Percentiles rank a stretch among this genome's conserved stretches.
Evolutionary conservation across 83 land plant genomes (phyloP).

Genomic region (Diphasiastrum complanatum): DNA sequence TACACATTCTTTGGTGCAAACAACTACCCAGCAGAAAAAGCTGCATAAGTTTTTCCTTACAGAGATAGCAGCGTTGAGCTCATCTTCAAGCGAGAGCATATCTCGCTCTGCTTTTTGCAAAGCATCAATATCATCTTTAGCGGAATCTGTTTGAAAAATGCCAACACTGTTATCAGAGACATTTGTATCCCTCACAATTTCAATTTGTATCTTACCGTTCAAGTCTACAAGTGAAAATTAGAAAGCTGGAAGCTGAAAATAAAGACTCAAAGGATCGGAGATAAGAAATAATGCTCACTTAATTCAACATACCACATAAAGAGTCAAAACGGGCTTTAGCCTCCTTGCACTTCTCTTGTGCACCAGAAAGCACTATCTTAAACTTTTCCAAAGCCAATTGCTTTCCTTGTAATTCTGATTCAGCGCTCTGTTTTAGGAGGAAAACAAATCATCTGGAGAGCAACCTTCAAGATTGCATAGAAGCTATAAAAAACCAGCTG

Average conservation of each 20-base stretch:
- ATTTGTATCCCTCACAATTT: too few species aligned
- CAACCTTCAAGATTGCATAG: neutral
- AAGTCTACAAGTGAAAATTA: too few species aligned
- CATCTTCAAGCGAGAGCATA: slow-evolving; percentile 41
- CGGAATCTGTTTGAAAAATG: slow-evolving; percentile 76
- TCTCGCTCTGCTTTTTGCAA: slow-evolving; percentile 47
- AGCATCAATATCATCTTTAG: slow-evolving; percentile 56
- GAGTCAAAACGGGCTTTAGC: slow-evolving; percentile 43
- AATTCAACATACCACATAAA: slow-evolving; percentile 44
- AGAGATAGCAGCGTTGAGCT: slow-evolving; percentile 33
- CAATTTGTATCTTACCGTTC: too few species aligned
- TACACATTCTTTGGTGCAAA: too few species aligned
- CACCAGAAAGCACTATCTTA: slow-evolving; percentile 27
- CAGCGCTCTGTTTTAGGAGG: slow-evolving; percentile 30
- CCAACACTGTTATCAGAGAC: too few species aligned
- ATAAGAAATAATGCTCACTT: neutral
- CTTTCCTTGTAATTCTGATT: slow-evolving; percentile 46
- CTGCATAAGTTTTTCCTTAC: slow-evolving; percentile 19
- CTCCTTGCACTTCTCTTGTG: slow-evolving; percentile 38
- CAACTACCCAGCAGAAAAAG: neutral
- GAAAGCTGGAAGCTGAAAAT: neutral
- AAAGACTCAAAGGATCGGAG: neutral
- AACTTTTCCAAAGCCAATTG: slow-evolving; percentile 42
- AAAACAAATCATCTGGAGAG: neutral
- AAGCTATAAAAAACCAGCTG: neutral